Base-by-base conservation (phyloP, 176 grass and related monocot genomes). In the Zoysia japonica region DNA sequence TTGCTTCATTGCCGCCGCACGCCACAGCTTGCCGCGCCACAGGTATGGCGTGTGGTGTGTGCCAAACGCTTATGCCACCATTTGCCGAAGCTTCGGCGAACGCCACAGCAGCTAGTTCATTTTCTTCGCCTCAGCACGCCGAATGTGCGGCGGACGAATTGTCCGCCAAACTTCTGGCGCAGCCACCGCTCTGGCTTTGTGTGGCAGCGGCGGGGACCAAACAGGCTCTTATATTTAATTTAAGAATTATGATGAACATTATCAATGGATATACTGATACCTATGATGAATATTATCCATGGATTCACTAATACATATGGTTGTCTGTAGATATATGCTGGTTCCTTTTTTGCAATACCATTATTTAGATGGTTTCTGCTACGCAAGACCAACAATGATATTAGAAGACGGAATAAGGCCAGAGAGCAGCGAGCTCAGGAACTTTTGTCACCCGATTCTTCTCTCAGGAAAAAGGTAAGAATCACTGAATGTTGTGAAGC, bases 281-380 rank as follows among this genome's bases (percentile, higher is more conserved):
- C 6, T 41, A 52, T 19, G 9, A 78, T 39, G 40, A 43, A 85
- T 48, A 66, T 45, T 52, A 75, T 78, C 39, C 38, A 67, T 93
- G 75, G 67, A 85, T 80, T 47, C 67, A 70, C 16, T 49, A 41
- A 78, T 75, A 71, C 61, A 76, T 67, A 5, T 64, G 51, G 61
- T 65, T 15, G 45, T 74, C 80, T 89, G 76, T 79, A 99, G 96
- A 80, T 93, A 67, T 99, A 99, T 70, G 96, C 96, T 47, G 92
- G 88, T 54, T 93, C 96, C 47, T 99, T 95, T 86, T 95, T 99
- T 74, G 75, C 86, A 61, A 93, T 99, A 78, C 96, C 96, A 14
- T 82, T 91, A 45, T 85, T 95, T 78, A 88, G 90, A 93, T 99
- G 92, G 89, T 68, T 98, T 78, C 68, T 91, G 43, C 71, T 98